Percentiles rank a stretch among this genome's conserved stretches.
These are phyloP conservation scores for Vaccinium macrocarpon DNA, from an alignment of 148 eudicot species.

Conservation along the genomic window DNA sequence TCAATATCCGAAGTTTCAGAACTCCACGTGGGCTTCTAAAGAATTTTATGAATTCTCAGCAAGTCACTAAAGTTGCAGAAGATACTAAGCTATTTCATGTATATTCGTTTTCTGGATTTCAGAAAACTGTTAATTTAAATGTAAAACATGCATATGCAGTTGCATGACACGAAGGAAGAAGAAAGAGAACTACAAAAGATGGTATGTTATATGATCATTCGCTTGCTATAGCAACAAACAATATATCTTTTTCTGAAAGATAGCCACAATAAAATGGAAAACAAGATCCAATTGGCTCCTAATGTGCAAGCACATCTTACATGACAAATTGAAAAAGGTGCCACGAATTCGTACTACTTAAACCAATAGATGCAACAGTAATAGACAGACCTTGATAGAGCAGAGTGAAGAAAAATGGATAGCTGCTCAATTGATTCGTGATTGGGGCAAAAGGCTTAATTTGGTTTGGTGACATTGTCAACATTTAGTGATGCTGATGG, in stretches of 20 bases:
- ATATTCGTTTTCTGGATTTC: neutral
- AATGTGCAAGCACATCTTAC: neutral
- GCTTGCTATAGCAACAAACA: neutral
- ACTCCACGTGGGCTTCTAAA: neutral
- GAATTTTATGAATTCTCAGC: neutral
- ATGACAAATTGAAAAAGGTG: neutral
- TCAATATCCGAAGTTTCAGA: neutral
- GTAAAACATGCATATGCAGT: neutral
- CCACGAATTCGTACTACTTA: neutral
- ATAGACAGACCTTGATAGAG: neutral
- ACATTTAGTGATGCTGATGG: constrained; percentile 1
- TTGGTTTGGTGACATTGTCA: neutral
- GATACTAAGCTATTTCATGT: neutral
- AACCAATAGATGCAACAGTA: neutral
- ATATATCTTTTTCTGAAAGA: neutral
- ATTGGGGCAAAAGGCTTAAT: neutral
- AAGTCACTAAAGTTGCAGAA: neutral
- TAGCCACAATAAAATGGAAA: neutral
- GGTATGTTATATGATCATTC: neutral
- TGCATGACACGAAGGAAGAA: neutral
- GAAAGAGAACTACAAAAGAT: neutral
- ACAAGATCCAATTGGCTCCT: neutral
- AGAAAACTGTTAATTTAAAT: too few relatives aligned
- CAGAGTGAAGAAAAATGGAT: neutral
- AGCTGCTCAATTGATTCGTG: neutral